phyloP scores from a whole-genome alignment of 306 rosid species.

The Boehmeria nivea region DNA sequence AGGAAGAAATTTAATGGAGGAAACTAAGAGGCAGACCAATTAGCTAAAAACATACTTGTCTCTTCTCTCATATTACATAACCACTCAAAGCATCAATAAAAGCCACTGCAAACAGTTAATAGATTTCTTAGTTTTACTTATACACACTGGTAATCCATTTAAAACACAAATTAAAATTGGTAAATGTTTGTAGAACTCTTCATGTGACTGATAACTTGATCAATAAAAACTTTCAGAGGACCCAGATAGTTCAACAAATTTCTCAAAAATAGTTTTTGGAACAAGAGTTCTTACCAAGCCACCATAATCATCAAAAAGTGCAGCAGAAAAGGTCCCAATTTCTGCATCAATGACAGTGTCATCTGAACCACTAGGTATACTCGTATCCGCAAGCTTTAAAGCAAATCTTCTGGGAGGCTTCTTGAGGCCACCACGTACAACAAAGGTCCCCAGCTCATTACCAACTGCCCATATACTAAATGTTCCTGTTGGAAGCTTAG shows the following conservation, averaged over 20 bases:
- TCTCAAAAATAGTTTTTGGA: conserved; percentile 15
- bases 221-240: too few relatives aligned
- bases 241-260: too few relatives aligned
- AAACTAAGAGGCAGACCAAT: too few relatives aligned
- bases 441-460: conserved; percentile 81
- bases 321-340: conserved; percentile 72
- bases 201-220: too few relatives aligned
- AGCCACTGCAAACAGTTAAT: not conserved
- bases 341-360: conserved; percentile 71
- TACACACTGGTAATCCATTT: not conserved
- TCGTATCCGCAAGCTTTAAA: conserved; percentile 68
- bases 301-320: conserved; percentile 95
- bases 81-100: too few relatives aligned
- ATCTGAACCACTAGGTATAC: conserved; percentile 63
- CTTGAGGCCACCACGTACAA: conserved; percentile 75
- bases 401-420: conserved; percentile 92
- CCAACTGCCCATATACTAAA: conserved; percentile 85
- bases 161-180: not conserved
- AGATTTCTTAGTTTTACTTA: not conserved
- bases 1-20: too few relatives aligned
- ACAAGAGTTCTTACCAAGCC: conserved; percentile 78
- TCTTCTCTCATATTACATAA: not conserved
- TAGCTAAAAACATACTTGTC: too few relatives aligned
- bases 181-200: not conserved
- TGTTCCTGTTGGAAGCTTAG: conserved; percentile 47